Base-by-base conservation (phyloP, 1,284 basidiomycete species). In the Caloboletus inedulis region DNA sequence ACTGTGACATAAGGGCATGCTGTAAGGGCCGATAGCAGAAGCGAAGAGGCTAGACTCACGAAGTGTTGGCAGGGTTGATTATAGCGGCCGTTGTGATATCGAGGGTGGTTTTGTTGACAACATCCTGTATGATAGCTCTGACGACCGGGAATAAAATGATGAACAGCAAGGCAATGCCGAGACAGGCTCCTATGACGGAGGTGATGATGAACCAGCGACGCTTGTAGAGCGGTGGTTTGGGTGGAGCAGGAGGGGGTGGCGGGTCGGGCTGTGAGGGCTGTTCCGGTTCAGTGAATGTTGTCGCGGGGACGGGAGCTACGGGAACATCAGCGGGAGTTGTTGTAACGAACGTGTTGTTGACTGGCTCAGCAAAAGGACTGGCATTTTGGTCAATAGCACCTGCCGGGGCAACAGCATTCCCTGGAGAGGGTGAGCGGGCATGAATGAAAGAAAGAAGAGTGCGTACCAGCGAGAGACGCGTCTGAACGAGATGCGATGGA, bases 111-210 rank as follows among this genome's bases (percentile, higher is more conserved):
- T 74, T 72, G 55, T 84, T 80, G 25, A 87, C 76, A 27, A 86
- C 76, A 29, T 80, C 74, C 57, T 85, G 84, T 29, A 79, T 75
- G 54, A 87, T 82, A 36, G 85, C 84, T 44, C 71, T 74, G 50
- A 87, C 72, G 52, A 87, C 80, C 6, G 85, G 84, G 63, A 78
- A 87, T 21, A 86, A 66, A 25, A 85, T 47, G 53, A 87, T 77
- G 69, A 87, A 87, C 8, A 87, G 64, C 18, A 87, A 64, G 12
- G 75, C 80, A 49, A 88, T 84, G 37, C 72, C 78, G 16, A 87
- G 60, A 8, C 77, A 74, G 16, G 74, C 55, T 2, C 52, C 60
- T 25, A 77, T 54, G 47, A 68, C 43, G 48, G 59, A 60, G 40
- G 64, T 72, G 46, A 82, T 64, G 50, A 87, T 78, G 60, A 84